A percentile compares a stretch with the other conserved stretches of the same genome.
Evolutionary conservation across 2,329 filamentous ascomycete genomes (phyloP).

Genomic region (Hypoxylon sp.): DNA sequence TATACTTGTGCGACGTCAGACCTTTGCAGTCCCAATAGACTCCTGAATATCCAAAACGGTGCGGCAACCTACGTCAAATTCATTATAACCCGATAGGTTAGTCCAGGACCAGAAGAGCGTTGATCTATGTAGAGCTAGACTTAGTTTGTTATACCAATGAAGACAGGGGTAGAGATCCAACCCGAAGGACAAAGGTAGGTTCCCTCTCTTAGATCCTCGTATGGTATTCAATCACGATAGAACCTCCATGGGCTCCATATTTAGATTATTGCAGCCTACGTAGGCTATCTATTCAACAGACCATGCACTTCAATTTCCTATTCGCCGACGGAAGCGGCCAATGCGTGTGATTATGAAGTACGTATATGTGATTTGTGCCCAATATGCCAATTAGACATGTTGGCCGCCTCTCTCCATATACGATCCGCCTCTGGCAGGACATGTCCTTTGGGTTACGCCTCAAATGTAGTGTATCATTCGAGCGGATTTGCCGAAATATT

Average conservation of each 20-base stretch:
- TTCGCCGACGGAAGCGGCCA: background rate
- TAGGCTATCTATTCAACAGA: background rate
- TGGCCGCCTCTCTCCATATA: background rate
- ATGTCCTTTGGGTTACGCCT: background rate
- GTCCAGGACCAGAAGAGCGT: no score
- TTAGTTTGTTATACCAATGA: no score
- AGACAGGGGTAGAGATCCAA: no score
- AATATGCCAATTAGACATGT: background rate
- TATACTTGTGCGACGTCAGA: background rate
- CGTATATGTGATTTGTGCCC: background rate
- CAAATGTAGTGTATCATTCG: background rate
- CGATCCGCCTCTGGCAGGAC: background rate
- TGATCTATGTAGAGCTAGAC: no score
- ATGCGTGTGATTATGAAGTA: background rate
- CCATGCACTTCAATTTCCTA: background rate
- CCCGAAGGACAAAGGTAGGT: no score
- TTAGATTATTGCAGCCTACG: background rate
- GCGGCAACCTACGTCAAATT: no score
- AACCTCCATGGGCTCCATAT: background rate
- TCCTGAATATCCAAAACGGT: background rate
- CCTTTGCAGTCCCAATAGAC: background rate
- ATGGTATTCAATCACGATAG: no score
- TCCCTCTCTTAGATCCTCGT: no score
- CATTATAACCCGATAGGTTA: no score
- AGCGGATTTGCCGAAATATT: background rate